Conservation (phyloP, 176 grass and related monocot genomes). For the Secale cereale region DNA sequence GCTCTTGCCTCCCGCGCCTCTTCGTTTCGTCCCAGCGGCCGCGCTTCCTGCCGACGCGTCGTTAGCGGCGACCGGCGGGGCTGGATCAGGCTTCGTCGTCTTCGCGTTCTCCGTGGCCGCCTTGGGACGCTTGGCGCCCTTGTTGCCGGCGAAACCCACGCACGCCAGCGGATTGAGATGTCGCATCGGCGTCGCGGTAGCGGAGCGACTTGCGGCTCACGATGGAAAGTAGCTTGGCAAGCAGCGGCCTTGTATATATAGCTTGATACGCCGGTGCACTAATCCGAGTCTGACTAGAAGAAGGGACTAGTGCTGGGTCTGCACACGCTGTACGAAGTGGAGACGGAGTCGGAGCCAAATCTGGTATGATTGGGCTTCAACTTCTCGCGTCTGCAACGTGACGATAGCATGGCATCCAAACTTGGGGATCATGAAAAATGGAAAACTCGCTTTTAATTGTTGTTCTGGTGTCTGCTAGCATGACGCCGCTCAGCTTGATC, state of each 20-base stretch:
- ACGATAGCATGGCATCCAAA: too few species aligned
- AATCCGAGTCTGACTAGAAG: neutral
- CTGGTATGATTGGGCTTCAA: too few species aligned
- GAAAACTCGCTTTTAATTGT: too few species aligned
- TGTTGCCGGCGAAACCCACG: neutral
- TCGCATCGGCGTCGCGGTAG: neutral
- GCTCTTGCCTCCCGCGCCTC: neutral
- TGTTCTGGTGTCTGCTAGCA: too few species aligned
- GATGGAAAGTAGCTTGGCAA: neutral
- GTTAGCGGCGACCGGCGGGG: neutral
- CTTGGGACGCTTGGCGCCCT: neutral
- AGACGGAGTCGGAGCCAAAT: too few species aligned
- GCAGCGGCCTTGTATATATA: too few species aligned
- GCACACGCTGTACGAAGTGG: too few species aligned
- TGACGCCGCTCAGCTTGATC: too few species aligned
- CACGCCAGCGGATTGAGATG: neutral
- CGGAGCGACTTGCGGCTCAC: too few species aligned
- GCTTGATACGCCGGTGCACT: neutral
- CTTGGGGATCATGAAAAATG: too few species aligned
- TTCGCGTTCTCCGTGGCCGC: neutral
- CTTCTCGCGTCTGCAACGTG: too few species aligned
- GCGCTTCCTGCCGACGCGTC: neutral
- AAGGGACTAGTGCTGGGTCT: too few species aligned
- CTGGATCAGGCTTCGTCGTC: neutral
- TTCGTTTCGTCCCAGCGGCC: neutral